Conservation (phyloP, 2,329 filamentous ascomycete genomes). For the Colletotrichum navitas region DNA sequence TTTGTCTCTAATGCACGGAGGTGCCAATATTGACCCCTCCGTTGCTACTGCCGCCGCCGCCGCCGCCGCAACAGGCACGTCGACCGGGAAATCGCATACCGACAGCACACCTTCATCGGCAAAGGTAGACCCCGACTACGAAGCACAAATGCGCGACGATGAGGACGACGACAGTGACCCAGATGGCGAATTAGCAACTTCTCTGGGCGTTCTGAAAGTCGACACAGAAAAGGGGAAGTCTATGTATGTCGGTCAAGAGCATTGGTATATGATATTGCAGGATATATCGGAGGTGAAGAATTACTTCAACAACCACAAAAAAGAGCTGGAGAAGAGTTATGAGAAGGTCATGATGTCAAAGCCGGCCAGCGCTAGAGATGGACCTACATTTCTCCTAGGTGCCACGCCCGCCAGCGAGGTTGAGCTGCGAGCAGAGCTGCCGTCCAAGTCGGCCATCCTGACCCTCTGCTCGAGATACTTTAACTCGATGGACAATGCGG, state of each 20-base stretch:
- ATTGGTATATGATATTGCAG: conserved; percentile 84
- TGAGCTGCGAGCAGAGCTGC: conserved; percentile 84
- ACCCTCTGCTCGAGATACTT: conserved; percentile 91
- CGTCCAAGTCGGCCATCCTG: conserved; percentile 85
- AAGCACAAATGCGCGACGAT: conserved; percentile 60
- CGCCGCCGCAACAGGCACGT: conserved; percentile 44
- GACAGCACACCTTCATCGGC: conserved; percentile 59
- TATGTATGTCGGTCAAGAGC: conserved; percentile 84
- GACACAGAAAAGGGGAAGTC: conserved; percentile 82
- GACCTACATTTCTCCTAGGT: conserved; percentile 84
- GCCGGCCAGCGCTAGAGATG: conserved; percentile 69
- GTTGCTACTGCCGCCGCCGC: conserved; percentile 50
- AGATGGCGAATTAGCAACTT: conserved; percentile 76
- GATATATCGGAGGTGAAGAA: conserved; percentile 94
- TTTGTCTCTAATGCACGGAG: conserved; percentile 92
- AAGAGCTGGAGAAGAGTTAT: conserved; percentile 86
- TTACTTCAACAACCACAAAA: conserved; percentile 88
- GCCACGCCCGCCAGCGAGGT: conserved; percentile 77
- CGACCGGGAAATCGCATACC: conserved; percentile 49
- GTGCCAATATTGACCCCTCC: conserved; percentile 64
- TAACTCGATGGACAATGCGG: conserved; percentile 80
- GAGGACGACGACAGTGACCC: conserved; percentile 76
- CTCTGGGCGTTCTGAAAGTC: conserved; percentile 85
- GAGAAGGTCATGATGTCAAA: conserved; percentile 80
- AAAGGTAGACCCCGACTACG: conserved; percentile 68